Evolutionary conservation across 2,329 filamentous ascomycete species (phyloP), one percentile per base, ranked within the genome.

Genomic region (Onygenales sp.): DNA sequence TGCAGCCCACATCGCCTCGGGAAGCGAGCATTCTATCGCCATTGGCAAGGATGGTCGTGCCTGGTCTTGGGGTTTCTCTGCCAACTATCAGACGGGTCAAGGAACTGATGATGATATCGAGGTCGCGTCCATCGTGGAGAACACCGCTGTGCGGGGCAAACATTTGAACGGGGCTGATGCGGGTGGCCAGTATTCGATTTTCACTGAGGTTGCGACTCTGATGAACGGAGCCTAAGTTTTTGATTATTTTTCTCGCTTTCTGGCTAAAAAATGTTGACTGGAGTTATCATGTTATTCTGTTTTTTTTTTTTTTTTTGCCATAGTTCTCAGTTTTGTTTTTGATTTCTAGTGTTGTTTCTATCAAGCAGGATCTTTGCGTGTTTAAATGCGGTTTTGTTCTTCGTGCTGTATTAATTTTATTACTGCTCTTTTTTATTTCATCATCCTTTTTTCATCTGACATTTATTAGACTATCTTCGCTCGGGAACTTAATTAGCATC

Each of bases 21-120:
- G 83, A 43, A 83, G 82, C 1, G 87, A 93, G 64, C 86, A 89
- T 69, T 84, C 78, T 57, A 82, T 93, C 54, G 85, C 82, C 36
- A 76, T 94, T 60, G 83, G 82, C 58, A 73, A 74, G 45, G 78
- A 84, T 27, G 88, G 88, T 57, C 81, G 82, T 61, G 86, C 84
- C 2, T 90, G 84, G 70, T 82, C 81, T 2, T 93, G 87, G 87
- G 88, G 88, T 3, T 92, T 92, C 73, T 86, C 81, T 10, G 82
- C 81, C 46, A 89, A 86, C 63, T 91, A 89, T 69, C 87, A 92
- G 72, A 89, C 86, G 3, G 88, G 88, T 9, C 84, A 84, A 61
- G 87, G 87, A 43, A 84, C 78, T 1, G 82, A 82, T n/a, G 87
- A 93, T 49, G 89, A 95, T 61, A 79, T 95, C 33, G 79, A 85